Evolutionary conservation across 2,329 filamentous ascomycete species (phyloP), one percentile per base, ranked within the genome.

Genomic region (Cercospora sojina): DNA sequence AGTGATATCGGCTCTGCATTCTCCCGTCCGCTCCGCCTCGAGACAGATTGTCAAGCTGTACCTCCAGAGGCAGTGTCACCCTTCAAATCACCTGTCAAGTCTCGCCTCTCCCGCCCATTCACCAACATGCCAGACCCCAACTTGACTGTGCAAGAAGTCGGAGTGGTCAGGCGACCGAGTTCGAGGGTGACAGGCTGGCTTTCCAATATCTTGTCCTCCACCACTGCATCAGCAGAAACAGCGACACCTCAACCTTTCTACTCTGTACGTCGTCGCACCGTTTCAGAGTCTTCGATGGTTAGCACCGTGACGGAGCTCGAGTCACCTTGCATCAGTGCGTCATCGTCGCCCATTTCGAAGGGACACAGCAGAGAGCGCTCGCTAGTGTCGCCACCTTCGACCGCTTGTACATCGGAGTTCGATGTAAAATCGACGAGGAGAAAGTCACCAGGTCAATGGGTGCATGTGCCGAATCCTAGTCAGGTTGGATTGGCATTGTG

Each of bases 1-100:
- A 80, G 76, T 4, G 80, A 82, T 41, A 83, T 83, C 51, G 82
- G 81, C 23, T 82, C 80, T 29, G 81, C 79, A 0, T 80, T 83
- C 67, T 82, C 80, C 5, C 75, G 77, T 3, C 81, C 81, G 0
- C 47, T 69, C 67, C 29, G 68, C 66, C 31, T 60, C 56, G 53
- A 70, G 32, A 55, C 61, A 7, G 35, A 65, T 12, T 64, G 64
- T 23, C 41, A 38, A 29, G 57, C 49, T 29, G 43, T 43, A n/a
- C n/a, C n/a, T 41, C 27, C 43, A 32, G 51, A 63, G 59, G n/a
- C 60, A 25, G 29, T 58, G 38, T 62, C 58, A 32, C 66, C 67
- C 9, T 64, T 64, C 55, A 64, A 68, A 43, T 70, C 64, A 25
- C 67, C 69, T 31, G 64, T 68, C 47, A 69, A 69, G 18, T 69